Percentiles rank a stretch among this genome's conserved stretches.
These are phyloP conservation scores for Tremellales sp. DNA, from an alignment of 1,284 basidiomycete species.

Conservation along the genomic window DNA sequence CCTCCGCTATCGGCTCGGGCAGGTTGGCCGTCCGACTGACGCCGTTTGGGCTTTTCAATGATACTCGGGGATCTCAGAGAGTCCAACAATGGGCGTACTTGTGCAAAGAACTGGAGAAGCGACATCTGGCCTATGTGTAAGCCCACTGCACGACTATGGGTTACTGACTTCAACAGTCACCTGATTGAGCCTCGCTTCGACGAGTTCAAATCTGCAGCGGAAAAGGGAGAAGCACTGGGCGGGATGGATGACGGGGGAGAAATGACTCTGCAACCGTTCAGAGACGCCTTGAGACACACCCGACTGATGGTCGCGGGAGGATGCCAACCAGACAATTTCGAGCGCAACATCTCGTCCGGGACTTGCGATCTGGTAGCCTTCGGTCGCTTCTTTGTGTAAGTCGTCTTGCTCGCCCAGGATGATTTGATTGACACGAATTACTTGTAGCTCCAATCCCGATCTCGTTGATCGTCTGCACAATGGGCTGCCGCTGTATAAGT, in stretches of 20 bases:
- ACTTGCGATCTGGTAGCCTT: slow-evolving; percentile 28
- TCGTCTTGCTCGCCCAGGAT: not conserved
- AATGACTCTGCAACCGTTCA: slow-evolving; percentile 28
- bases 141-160: not conserved
- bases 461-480: slow-evolving; percentile 22
- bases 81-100: slow-evolving; percentile 34
- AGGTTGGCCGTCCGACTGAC: slow-evolving; percentile 30
- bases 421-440: not conserved
- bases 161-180: slow-evolving; percentile 9
- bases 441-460: slow-evolving; percentile 21
- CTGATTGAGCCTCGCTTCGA: slow-evolving; percentile 38
- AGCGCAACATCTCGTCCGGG: slow-evolving; percentile 13
- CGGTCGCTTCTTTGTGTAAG: slow-evolving; percentile 30
- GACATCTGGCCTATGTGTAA: slow-evolving; percentile 23
- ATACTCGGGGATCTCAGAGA: slow-evolving; percentile 23
- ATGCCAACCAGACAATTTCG: slow-evolving; percentile 21
- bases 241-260: slow-evolving; percentile 8
- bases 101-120: slow-evolving; percentile 19
- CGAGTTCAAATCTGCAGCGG: slow-evolving; percentile 22
- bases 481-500: slow-evolving; percentile 24
- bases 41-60: slow-evolving; percentile 37
- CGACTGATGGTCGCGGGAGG: slow-evolving; percentile 31
- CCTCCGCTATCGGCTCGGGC: slow-evolving; percentile 22
- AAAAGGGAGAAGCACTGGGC: slow-evolving; percentile 10
- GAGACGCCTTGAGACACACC: slow-evolving; percentile 17